Conservation (phyloP, 208 protist genomes). For the Spongospora subterranea region DNA sequence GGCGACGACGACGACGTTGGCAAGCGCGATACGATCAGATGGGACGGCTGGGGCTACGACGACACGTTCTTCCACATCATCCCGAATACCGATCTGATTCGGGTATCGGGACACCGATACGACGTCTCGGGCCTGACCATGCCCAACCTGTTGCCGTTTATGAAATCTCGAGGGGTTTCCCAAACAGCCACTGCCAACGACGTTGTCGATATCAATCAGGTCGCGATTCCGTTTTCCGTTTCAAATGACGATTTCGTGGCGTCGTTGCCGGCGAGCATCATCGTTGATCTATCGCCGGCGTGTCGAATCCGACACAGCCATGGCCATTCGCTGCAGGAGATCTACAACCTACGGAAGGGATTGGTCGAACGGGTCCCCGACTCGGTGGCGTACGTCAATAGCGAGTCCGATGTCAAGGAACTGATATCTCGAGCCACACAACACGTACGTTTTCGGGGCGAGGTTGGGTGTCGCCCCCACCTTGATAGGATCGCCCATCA, state of each 20-base stretch:
- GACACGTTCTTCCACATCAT: constrained; percentile 2
- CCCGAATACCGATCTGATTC: neutral
- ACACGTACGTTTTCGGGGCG: constrained; percentile 65
- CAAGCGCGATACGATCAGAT: too few species aligned
- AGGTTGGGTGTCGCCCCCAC: neutral
- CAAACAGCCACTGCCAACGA: neutral
- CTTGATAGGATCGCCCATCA: constrained; percentile 71
- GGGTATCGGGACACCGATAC: neutral
- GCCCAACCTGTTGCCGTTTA: constrained; percentile 21
- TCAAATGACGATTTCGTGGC: neutral
- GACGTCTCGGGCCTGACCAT: neutral
- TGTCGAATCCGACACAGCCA: neutral
- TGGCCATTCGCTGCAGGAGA: constrained; percentile 70
- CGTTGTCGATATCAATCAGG: neutral
- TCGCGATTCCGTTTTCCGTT: neutral
- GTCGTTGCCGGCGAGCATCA: neutral
- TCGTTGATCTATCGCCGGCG: neutral
- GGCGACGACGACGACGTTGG: too few species aligned
- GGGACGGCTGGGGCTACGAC: constrained; percentile 43
- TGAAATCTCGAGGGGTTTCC: neutral
- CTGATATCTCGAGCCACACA: constrained; percentile 74
- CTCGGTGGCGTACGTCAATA: constrained; percentile 84
- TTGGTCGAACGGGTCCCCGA: constrained; percentile 85
- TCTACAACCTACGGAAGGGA: constrained; percentile 85
- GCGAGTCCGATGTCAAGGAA: constrained; percentile 82